phyloP scores from a whole-genome alignment of 1,284 basidiomycete species.

The Austroboletus novae-zelandiae region DNA sequence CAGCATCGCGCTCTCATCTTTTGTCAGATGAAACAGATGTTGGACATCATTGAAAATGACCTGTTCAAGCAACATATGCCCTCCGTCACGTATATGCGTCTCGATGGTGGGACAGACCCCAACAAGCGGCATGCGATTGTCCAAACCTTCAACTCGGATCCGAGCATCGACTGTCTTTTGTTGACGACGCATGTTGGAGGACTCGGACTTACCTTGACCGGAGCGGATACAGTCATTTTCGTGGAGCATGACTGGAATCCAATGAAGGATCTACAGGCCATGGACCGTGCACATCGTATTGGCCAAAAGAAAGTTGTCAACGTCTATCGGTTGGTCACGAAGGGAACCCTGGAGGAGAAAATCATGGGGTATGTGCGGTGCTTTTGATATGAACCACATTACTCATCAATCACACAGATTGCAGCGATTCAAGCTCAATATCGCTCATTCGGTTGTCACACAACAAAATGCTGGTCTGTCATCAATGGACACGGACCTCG shows the following conservation, averaged over 20 bases:
- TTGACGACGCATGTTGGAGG: constrained; percentile 98
- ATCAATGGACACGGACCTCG: constrained; percentile 97
- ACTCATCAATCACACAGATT: constrained; percentile 49
- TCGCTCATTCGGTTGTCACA: constrained; percentile 94
- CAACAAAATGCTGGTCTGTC: constrained; percentile 94
- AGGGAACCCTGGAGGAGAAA: constrained; percentile 97
- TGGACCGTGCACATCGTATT: constrained; percentile 98
- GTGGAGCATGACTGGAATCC: constrained; percentile 99
- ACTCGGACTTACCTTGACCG: constrained; percentile 93
- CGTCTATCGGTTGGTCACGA: constrained; percentile 96
- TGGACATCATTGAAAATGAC: constrained; percentile 95
- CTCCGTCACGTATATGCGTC: constrained; percentile 94
- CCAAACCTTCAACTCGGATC: constrained; percentile 97
- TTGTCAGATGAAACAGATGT: constrained; percentile 99
- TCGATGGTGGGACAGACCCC: constrained; percentile 89
- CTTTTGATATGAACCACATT: constrained; percentile 6
- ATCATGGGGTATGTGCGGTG: constrained; percentile 88
- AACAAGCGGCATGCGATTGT: constrained; percentile 94
- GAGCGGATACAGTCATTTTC: constrained; percentile 99
- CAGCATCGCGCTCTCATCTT: constrained; percentile 99
- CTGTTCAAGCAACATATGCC: constrained; percentile 94
- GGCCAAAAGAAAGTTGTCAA: constrained; percentile 99
- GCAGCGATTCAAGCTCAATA: constrained; percentile 98
- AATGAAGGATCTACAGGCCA: constrained; percentile 99
- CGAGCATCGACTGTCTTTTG: constrained; percentile 94